A percentile compares a stretch with the other conserved stretches of the same genome.
These are phyloP conservation scores for Wilhelminamyces savonicus DNA, from an alignment of 805 yeast genomes.

Conservation along the genomic window DNA sequence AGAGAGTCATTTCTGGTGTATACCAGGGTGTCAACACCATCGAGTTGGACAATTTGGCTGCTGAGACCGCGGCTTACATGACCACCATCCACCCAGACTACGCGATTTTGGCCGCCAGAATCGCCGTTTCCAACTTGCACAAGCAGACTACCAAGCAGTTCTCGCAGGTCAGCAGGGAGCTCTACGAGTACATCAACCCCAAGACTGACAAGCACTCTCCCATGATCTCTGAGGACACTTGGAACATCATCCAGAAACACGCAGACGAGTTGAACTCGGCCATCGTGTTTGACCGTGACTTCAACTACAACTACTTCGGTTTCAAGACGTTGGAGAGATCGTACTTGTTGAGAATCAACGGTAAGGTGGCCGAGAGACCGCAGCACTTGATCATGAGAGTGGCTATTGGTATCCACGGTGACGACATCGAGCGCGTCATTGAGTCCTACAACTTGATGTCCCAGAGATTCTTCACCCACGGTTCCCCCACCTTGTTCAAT, in stretches of 20 bases:
- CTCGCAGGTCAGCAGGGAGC: conserved; percentile 66
- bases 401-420: conserved; percentile 54
- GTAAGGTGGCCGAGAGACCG: conserved; percentile 56
- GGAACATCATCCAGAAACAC: conserved; percentile 28
- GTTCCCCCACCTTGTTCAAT: conserved; percentile 56
- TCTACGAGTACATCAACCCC: conserved; percentile 77
- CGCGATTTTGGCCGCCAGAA: conserved; percentile 90
- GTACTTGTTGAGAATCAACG: conserved; percentile 47
- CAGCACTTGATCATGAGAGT: conserved; percentile 60
- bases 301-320: conserved; percentile 53
- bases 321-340: conserved; percentile 58
- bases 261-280: conserved; percentile 41
- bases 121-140: conserved; percentile 90
- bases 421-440: conserved; percentile 44
- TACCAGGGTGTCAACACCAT: conserved; percentile 95
- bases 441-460: conserved; percentile 58
- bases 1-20: conserved; percentile 91
- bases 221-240: conserved; percentile 38
- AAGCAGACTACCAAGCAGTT: conserved; percentile 88
- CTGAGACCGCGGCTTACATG: conserved; percentile 97
- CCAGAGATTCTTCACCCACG: conserved; percentile 52
- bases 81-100: conserved; percentile 98
- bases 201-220: conserved; percentile 56
- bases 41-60: conserved; percentile 65
- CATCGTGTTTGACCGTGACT: conserved; percentile 44